phyloP scores from a whole-genome alignment of 1,139 yeast species.

The Geotrichum reessii region DNA sequence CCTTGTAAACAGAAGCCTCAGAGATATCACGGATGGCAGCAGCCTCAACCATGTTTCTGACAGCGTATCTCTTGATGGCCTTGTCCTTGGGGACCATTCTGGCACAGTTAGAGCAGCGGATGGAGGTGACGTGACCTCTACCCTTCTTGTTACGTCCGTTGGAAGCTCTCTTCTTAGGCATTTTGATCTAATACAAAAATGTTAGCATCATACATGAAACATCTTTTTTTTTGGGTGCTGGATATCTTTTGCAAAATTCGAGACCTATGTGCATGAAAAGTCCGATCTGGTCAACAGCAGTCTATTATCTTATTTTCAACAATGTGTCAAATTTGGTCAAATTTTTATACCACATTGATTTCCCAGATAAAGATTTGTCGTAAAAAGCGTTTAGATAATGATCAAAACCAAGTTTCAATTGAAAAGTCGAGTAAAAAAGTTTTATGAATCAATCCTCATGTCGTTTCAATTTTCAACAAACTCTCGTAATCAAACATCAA shows the following conservation, averaged over 20 bases:
- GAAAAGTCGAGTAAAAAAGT: not conserved
- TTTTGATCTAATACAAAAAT: constrained; percentile 40
- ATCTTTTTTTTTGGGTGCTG: not conserved
- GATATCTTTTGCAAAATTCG: not conserved
- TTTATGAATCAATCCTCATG: not conserved
- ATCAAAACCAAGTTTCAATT: not conserved
- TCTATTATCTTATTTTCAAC: not conserved
- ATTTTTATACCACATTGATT: no score
- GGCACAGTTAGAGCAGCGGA: constrained; percentile 99
- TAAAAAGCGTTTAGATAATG: not conserved
- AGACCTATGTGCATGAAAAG: not conserved
- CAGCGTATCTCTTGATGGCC: constrained; percentile 99
- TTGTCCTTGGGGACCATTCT: constrained; percentile 99
- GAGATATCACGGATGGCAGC: constrained; percentile 99
- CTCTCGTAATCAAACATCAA: not conserved
- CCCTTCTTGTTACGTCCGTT: constrained; percentile 99
- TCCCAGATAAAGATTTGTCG: not conserved
- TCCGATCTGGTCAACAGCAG: not conserved
- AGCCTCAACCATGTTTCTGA: constrained; percentile 99
- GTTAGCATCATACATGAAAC: not conserved
- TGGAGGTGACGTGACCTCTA: constrained; percentile 99
- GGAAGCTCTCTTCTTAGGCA: constrained; percentile 99
- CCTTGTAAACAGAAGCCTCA: constrained; percentile 98
- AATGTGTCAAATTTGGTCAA: not conserved
- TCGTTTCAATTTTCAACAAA: not conserved